A percentile compares a stretch with the other conserved stretches of the same genome.
phyloP scores from a whole-genome alignment of 768 basidiomycete species.

The Tylopilus vinaceipallidus region DNA sequence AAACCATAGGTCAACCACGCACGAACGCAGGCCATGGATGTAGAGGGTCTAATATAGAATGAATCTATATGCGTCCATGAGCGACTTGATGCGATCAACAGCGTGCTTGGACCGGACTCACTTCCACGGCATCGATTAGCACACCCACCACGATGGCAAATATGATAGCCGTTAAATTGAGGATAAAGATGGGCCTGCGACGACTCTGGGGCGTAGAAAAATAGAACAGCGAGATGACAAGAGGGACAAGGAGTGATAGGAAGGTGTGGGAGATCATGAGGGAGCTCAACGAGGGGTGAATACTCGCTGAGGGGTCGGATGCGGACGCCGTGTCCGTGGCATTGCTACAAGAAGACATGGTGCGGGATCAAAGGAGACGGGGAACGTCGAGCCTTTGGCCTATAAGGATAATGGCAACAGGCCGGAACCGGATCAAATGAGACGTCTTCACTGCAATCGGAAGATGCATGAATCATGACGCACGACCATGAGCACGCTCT shows the following conservation, averaged over 20 bases:
- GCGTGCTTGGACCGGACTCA: neutral
- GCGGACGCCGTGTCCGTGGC: neutral
- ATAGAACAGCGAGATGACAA: conserved; percentile 18
- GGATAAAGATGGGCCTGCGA: conserved; percentile 16
- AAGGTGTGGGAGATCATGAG: conserved; percentile 26
- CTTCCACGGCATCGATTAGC: conserved; percentile 9
- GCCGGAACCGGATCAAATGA: too few species aligned
- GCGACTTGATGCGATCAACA: neutral
- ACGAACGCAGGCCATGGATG: conserved; percentile 9
- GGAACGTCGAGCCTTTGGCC: neutral
- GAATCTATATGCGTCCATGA: conserved; percentile 16
- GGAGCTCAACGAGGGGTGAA: conserved; percentile 12
- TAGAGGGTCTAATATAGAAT: conserved; percentile 21
- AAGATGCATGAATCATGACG: too few species aligned
- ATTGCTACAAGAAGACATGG: conserved; percentile 6
- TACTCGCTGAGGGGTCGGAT: neutral
- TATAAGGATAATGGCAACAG: conserved; percentile 3
- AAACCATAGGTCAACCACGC: neutral
- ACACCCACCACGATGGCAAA: conserved; percentile 14
- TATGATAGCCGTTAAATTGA: conserved; percentile 12
- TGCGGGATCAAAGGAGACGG: neutral
- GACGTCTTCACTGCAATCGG: too few species aligned
- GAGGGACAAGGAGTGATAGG: conserved; percentile 19
- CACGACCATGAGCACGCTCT: too few species aligned
- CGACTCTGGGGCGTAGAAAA: conserved; percentile 21